Percentiles rank a stretch among this genome's conserved stretches.
Evolutionary conservation across 495 filamentous ascomycete genomes (phyloP).

Genomic region (Sphaerosporella brunnea): DNA sequence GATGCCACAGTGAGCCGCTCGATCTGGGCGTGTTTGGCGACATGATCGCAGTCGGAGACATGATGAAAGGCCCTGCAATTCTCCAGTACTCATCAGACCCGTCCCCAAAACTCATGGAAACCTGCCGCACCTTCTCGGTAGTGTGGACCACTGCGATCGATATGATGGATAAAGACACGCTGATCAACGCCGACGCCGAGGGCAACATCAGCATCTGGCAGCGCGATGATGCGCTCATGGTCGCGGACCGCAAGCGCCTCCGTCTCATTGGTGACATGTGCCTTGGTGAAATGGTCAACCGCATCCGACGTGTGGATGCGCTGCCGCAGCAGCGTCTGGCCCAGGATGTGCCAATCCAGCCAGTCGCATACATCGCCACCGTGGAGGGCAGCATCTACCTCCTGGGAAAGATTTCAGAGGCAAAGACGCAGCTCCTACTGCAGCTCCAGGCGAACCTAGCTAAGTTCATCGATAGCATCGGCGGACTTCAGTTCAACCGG

Average conservation of each 20-base stretch:
- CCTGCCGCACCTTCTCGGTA: constrained; percentile 63
- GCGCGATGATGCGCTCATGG: constrained; percentile 39
- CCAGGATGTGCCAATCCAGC: constrained; percentile 25
- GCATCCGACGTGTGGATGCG: background rate
- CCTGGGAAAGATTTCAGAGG: constrained; percentile 54
- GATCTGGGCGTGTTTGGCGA: constrained; percentile 55
- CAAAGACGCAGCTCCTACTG: constrained; percentile 63
- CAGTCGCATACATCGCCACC: constrained; percentile 75
- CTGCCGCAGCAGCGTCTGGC: background rate
- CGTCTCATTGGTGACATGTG: constrained; percentile 61
- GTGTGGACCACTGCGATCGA: constrained; percentile 65
- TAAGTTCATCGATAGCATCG: constrained; percentile 39
- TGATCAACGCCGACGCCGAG: constrained; percentile 65
- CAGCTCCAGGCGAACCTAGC: constrained; percentile 57
- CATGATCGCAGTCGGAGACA: constrained; percentile 66
- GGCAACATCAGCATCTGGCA: constrained; percentile 71
- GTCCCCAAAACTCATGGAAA: constrained; percentile 55
- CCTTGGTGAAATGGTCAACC: constrained; percentile 80
- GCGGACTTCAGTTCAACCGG: constrained; percentile 50
- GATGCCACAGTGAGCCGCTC: constrained; percentile 68
- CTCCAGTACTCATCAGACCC: constrained; percentile 42
- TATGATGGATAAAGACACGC: constrained; percentile 51
- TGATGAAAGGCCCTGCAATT: constrained; percentile 83
- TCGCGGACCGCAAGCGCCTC: constrained; percentile 44
- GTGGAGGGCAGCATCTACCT: constrained; percentile 88